Base-by-base conservation (phyloP, 2,329 filamentous ascomycete genomes). In the Mollisiaceae sp. region DNA sequence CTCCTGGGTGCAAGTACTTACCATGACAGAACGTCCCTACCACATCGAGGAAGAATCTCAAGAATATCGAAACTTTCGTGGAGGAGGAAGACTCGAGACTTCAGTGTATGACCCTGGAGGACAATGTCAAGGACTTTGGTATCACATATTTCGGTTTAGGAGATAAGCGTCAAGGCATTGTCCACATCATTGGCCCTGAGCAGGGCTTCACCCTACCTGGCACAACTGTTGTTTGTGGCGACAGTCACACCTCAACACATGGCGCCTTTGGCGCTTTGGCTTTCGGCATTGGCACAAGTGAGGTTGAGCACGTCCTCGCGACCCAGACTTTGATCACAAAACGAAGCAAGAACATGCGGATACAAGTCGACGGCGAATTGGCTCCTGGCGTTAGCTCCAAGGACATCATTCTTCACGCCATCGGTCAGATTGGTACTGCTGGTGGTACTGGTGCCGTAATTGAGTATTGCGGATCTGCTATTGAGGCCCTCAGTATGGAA, bases 191-290 rank as follows among this genome's bases (percentile, higher is more conserved):
- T 74, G 95, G 95, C 41, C 95, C 95, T 47, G 95, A 99, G 83
- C 95, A 99, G 80, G 95, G 95, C 72, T 99, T 99, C 84, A 99
- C 95, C 64, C 90, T 98, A 43, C 95, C 95, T 50, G 95, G 93
- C 72, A 98, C 95, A 62, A 99, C 95, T 2, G 91, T 98, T 43
- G 95, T 98, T 71, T 98, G 95, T 77, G 95, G 95, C 79, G 95
- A 99, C 85, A 97, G 92, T 76, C 95, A 99, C 79, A 99, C 95
- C 56, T 97, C 94, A 32, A 99, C 95, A 69, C 95, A 99, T 81
- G 95, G 95, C 75, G 95, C 95, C 60, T 99, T 98, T 74, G 95
- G 95, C 72, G 87, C 94, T 73, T 87, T 98, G 68, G 95, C 95
- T 47, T 97, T 97, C 76, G 95, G 95, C 79, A 99, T 99, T 76